Evolutionary conservation across 805 yeast species (phyloP), one percentile per base, ranked within the genome.

Genomic region (Pichia insulana): DNA sequence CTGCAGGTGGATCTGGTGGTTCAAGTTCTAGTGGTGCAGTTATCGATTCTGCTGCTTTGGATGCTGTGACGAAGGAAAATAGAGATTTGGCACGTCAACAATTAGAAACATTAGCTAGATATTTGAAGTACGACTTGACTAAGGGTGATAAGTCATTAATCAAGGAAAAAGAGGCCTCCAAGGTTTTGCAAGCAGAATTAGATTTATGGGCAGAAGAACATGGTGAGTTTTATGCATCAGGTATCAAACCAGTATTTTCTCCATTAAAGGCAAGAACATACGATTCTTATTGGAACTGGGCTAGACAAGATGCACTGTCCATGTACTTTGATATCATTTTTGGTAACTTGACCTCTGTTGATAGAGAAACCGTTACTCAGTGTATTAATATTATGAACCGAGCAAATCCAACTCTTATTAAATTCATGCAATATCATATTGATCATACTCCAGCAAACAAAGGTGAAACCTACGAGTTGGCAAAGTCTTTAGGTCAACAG

Each of bases 201-300:
- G 98, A 92, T 62, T 73, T 85, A 64, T 84, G 90, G 90, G 76
- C 82, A 64, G 77, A 82, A 47, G 94, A 83, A 65, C 79, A 83
- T 53, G 98, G 98, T 54, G 98, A 92, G 57, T 80, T 80, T 59
- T 92, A 89, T 63, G 89, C 96, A 39, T 75, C 80, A 45, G 97
- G 98, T 61, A 82, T 92, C 56, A 71, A 80, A 52, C 96, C 97
- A 34, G 78, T 82, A 4, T 92, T 92, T 69, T 84, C 96, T 27
- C 74, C 90, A 48, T 75, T 84, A 68, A 92, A 92, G 71, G 95
- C 97, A 25, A 84, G 98, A 71, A 80, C 83, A 42, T 92, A 90
- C 65, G 97, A 92, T 67, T 88, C 97, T 18, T 88, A 89, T 67
- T 92, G 98, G 98, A 94, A 94, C 67, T 92, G 98, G 98, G 97